Evolutionary conservation across 1,284 basidiomycete genomes (phyloP).

Genomic region (Laetiporus sulphureus): DNA sequence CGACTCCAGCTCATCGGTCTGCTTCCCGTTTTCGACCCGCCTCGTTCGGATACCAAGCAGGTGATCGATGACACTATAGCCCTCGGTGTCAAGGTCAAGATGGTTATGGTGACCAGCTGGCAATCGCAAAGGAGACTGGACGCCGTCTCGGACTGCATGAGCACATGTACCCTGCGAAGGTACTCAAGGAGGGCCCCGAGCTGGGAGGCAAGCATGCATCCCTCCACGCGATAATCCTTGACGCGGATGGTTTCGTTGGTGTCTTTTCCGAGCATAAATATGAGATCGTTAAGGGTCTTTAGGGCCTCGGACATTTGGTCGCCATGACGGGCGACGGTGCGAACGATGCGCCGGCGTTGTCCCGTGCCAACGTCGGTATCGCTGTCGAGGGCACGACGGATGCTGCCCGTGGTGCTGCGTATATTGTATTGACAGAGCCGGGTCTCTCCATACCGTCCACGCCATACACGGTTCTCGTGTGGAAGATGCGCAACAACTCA

Average conservation of each 20-base stretch:
- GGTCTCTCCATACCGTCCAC: too few relatives aligned
- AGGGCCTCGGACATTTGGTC: conserved; percentile 83
- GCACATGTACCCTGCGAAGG: conserved; percentile 96
- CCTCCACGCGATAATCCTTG: conserved; percentile 92
- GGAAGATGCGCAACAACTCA: conserved; percentile 95
- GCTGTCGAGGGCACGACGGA: conserved; percentile 96
- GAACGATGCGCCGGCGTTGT: conserved; percentile 91
- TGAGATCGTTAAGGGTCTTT: conserved; percentile 88
- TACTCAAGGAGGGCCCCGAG: conserved; percentile 85
- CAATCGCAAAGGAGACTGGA: conserved; percentile 98
- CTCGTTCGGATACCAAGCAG: conserved; percentile 97
- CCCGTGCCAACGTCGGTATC: conserved; percentile 94
- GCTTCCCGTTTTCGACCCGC: conserved; percentile 96
- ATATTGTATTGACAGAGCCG: conserved; percentile 92
- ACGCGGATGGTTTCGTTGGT: conserved; percentile 89
- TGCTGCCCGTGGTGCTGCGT: conserved; percentile 90
- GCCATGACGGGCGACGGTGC: conserved; percentile 97
- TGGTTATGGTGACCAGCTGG: conserved; percentile 99
- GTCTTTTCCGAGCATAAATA: conserved; percentile 98
- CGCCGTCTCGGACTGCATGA: conserved; percentile 93
- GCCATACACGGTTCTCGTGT: conserved; percentile 99
- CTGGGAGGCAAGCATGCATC: conserved; percentile 73
- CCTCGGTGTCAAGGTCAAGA: conserved; percentile 98
- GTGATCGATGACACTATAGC: conserved; percentile 95
- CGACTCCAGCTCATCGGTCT: conserved; percentile 97